phyloP scores from a whole-genome alignment of 257 asterid species.

The Capsicum rhomboideum region DNA sequence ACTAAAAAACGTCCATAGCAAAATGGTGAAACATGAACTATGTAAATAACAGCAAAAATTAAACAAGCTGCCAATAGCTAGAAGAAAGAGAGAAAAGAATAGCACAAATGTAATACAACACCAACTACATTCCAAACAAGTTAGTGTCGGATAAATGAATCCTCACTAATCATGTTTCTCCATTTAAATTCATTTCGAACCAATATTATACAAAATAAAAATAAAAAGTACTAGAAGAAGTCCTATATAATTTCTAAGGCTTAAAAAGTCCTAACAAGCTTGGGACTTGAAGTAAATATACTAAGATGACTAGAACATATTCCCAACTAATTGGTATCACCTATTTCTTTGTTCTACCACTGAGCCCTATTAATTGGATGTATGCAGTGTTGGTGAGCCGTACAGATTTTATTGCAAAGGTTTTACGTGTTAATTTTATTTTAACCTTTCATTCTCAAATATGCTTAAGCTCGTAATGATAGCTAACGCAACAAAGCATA shows the following conservation, averaged over 20 bases:
- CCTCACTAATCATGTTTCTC: neutral
- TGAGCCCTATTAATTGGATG: neutral
- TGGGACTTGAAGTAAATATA: neutral
- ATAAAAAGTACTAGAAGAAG: neutral
- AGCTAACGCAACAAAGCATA: neutral
- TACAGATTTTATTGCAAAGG: neutral
- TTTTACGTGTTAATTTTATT: neutral
- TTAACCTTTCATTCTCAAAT: neutral
- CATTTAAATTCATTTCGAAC: neutral
- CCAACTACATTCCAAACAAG: neutral
- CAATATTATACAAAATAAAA: neutral
- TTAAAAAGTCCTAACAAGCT: neutral
- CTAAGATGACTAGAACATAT: neutral
- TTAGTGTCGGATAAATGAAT: neutral
- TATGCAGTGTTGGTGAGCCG: neutral
- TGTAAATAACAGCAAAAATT: neutral
- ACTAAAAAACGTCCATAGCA: neutral
- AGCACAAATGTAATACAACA: neutral
- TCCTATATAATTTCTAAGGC: neutral
- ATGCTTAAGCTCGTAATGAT: neutral
- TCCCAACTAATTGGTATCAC: neutral
- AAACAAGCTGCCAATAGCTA: neutral
- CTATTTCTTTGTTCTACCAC: neutral
- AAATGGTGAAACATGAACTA: neutral
- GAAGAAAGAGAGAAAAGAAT: neutral